Base-by-base conservation (phyloP, 2,329 filamentous ascomycete species). In the Pseudogymnoascus sp. region DNA sequence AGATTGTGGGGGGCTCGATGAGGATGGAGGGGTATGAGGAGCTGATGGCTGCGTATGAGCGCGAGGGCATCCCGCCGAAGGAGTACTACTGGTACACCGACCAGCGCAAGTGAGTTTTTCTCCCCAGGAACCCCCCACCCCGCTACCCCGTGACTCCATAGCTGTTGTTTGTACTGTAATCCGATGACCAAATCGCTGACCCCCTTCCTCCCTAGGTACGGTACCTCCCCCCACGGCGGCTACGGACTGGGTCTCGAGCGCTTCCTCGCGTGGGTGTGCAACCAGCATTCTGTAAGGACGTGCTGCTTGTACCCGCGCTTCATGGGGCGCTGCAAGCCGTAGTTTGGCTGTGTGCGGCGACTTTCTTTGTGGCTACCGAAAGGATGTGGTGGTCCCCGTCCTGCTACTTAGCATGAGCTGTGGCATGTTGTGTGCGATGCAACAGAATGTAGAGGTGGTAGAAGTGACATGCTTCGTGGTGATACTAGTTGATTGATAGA, bases 31-130 rank as follows among this genome's bases (percentile, higher is more conserved):
- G 90, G 74, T 91, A 90, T 74, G 90, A 96, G 13, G 92, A 96
- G 81, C 80, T 97, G 69, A 87, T 97, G 82, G 87, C 83, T 23
- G 95, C 91, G 0, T 99, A 96, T 76, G 86, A 91, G 77, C 86
- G 88, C 67, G 89, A 97, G 78, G 88, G 88, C 42, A 96, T 97
- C 75, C 86, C 90, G 71, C 86, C 92, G 19, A 84, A 84, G 70
- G 87, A 88, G 53, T 97, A 97, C 79, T 97, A 96, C 83, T 99
- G 95, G 95, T 99, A 97, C 80, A 96, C 92, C 33, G 95, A 97
- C 78, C 92, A 96, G 84, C 83, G 93, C 74, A 96, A 95, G 90
- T 93, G 78, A 81, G 88, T 86, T 66, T 65, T 63, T 53, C 19
- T 3, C 62, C 15, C 7, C 11, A 21, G n/a, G n/a, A n/a, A n/a